Evolutionary conservation across 805 yeast genomes (phyloP).

Genomic region (Torulaspora microellipsoides): DNA sequence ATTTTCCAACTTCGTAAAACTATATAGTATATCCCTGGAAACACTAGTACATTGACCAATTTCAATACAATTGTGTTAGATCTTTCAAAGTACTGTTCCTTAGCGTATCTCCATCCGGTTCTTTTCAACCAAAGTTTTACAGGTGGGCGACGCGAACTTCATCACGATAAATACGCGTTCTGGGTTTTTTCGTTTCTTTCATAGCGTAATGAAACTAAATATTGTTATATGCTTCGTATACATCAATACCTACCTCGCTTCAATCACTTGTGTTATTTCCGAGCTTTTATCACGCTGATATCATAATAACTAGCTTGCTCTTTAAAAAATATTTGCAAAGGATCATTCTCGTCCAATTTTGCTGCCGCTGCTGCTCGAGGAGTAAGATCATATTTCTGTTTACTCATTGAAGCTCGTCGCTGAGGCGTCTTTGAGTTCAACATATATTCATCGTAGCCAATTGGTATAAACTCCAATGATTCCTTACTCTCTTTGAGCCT

Average conservation of each 20-base stretch:
- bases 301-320: constrained; percentile 7
- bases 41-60: no score
- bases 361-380: constrained; percentile 4
- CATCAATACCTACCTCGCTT: no score
- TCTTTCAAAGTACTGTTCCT: no score
- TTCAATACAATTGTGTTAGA: no score
- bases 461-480: constrained; percentile 20
- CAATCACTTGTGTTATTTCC: not conserved
- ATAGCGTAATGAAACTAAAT: not conserved
- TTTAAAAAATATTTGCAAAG: constrained; percentile 16
- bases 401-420: not conserved
- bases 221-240: not conserved
- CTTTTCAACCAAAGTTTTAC: no score
- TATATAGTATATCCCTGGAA: no score
- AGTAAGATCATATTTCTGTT: constrained; percentile 3
- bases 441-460: constrained; percentile 20
- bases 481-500: constrained; percentile 6
- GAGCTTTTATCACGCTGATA: constrained; percentile 1
- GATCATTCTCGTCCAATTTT: constrained; percentile 11
- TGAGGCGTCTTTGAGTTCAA: constrained; percentile 6
- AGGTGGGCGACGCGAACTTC: no score
- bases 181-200: no score
- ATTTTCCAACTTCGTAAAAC: no score
- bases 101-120: no score
- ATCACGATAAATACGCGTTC: no score